Evolutionary conservation across 202 grass and related monocot species (phyloP), one percentile per base, ranked within the genome.

Genomic region (Cymbopogon flexuosus): DNA sequence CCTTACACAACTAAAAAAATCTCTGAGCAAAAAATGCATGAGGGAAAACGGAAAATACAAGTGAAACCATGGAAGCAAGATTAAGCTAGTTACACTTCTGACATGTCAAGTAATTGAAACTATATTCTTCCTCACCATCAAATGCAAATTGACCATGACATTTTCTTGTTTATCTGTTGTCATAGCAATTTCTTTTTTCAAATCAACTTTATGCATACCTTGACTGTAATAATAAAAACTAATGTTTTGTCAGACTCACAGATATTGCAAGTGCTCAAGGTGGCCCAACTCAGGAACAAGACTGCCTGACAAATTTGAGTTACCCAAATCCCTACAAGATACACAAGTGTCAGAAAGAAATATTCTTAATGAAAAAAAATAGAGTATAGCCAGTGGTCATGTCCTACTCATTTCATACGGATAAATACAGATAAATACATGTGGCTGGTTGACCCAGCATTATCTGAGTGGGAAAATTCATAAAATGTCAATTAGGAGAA

Each of bases 251-350:
- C 14, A 68, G 19, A 78, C 84, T 91, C 73, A 95, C 92, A 95
- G 36, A 87, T 88, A 92, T 68, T 95, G 92, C 31, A 95, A 72
- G 85, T 88, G 82, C 72, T 92, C 85, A 24, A 95, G 84, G 69
- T 60, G 75, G 46, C 70, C 87, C 77, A 95, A 76, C 73, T 90
- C 87, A 79, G 85, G 42, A 70, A 88, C 83, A 81, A 95, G 85
- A 79, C 46, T 68, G 4, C 89, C 89, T 15, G 87, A 86, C 63
- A 95, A 90, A 92, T 95, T 90, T 74, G 87, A 95, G 84, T 81
- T 86, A 40, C 85, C 93, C 79, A 95, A 73, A 89, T 92, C 87
- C 79, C 93, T 92, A 80, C 41, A 84, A 69, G 60, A 75, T 56
- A 77, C 1, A 74, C 12, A 40, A 33, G 31, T 24, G 49, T 75